These are phyloP conservation scores for Penicillium malachiteum DNA, from an alignment of 495 filamentous ascomycete species.

Conservation along the genomic window DNA sequence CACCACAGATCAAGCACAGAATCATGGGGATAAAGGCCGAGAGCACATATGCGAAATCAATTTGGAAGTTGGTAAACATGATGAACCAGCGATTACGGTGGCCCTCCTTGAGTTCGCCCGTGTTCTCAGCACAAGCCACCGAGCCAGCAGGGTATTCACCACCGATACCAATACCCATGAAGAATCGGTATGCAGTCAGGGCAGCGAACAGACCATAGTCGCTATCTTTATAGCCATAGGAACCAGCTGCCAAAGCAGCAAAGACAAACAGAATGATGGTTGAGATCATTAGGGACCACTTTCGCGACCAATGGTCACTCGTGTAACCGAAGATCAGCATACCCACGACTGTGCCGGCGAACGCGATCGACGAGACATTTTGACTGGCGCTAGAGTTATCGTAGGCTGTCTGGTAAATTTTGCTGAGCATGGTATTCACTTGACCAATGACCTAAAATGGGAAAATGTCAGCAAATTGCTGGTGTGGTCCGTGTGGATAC, in stretches of 20 bases:
- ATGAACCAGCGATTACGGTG: constrained; percentile 88
- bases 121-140: constrained; percentile 80
- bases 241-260: constrained; percentile 72
- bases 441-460: constrained; percentile 70
- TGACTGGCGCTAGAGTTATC: constrained; percentile 61
- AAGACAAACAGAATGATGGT: constrained; percentile 83
- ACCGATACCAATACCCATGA: constrained; percentile 62
- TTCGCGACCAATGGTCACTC: constrained; percentile 80
- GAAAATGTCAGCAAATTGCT: neutral
- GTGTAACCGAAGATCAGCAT: constrained; percentile 80
- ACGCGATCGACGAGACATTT: constrained; percentile 76
- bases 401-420: constrained; percentile 65
- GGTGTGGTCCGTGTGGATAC: no score
- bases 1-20: constrained; percentile 65
- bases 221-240: constrained; percentile 65
- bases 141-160: constrained; percentile 91
- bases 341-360: constrained; percentile 85
- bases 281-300: constrained; percentile 74
- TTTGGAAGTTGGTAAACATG: constrained; percentile 87
- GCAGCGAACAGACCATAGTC: constrained; percentile 72
- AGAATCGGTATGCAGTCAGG: constrained; percentile 82
- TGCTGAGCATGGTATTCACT: constrained; percentile 67
- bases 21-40: constrained; percentile 73
- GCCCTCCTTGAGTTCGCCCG: constrained; percentile 76
- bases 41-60: constrained; percentile 77